Evolutionary conservation across 306 rosid species (phyloP).

Genomic region (Gillenia trifoliata): DNA sequence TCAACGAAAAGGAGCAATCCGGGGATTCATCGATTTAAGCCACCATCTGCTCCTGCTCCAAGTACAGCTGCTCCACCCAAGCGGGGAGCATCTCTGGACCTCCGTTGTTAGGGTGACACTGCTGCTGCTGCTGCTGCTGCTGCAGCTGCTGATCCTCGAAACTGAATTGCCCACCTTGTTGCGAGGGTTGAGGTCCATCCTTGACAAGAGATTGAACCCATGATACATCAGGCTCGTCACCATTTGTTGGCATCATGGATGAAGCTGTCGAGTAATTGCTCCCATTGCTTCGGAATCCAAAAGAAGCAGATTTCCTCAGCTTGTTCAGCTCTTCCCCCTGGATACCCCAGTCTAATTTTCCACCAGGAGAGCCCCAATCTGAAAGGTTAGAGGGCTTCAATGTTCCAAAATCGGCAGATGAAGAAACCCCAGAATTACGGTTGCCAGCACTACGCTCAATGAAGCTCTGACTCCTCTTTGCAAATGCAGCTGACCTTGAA

Average conservation of each 20-base stretch:
- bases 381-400: slow-evolving; percentile 33
- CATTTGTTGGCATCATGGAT: slow-evolving; percentile 14
- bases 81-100: slow-evolving; percentile 38
- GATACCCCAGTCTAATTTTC: slow-evolving; percentile 67
- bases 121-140: slow-evolving; percentile 48
- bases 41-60: slow-evolving; percentile 68
- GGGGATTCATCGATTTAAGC: slow-evolving; percentile 31
- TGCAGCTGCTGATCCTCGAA: slow-evolving; percentile 37
- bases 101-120: slow-evolving; percentile 40
- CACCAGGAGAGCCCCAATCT: slow-evolving; percentile 72
- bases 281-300: slow-evolving; percentile 41
- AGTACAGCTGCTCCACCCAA: slow-evolving; percentile 61
- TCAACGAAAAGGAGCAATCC: slow-evolving; percentile 14
- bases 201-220: slow-evolving; percentile 75
- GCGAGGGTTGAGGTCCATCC: slow-evolving; percentile 41
- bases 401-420: slow-evolving; percentile 30
- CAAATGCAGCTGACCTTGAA: slow-evolving; percentile 52
- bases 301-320: slow-evolving; percentile 66
- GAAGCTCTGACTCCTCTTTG: slow-evolving; percentile 69
- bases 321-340: slow-evolving; percentile 58
- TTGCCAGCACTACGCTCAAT: slow-evolving; percentile 42
- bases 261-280: slow-evolving; percentile 23
- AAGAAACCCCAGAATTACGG: slow-evolving; percentile 41
- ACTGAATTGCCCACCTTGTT: slow-evolving; percentile 22
- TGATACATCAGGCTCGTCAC: slow-evolving; percentile 55